Base-by-base conservation (phyloP, 139 green algal species). In the Tetradesmus obliquus region DNA sequence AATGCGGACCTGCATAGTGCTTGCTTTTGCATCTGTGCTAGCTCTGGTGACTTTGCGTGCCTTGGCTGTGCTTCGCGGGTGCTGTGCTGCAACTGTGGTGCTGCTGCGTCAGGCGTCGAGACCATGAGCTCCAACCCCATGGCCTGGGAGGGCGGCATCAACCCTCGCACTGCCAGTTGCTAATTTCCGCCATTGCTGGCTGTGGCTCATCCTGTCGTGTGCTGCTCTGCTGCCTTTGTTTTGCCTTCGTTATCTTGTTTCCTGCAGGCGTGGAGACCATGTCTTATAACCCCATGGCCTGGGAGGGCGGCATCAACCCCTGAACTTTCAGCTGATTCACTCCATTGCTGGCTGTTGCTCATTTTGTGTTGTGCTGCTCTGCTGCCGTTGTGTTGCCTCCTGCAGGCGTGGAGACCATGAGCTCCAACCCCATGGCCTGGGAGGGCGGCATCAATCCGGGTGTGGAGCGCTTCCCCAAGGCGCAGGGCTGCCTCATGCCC, bases 281-380 rank as follows among this genome's bases (percentile, higher is more conserved):
- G 98, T 98, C 95, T n/a, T 87, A 91, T 54, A 99, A 99, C 92
- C 97, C 98, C 62, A 99, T 99, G 98, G 95, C 94, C 2, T 99
- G 98, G 98, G 97, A 99, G 92, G 98, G 98, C 17, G 96, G 95
- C 74, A 94, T 99, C 90, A 99, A 99, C 94, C 7, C 57, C 32
- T 45, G 32, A 45, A 45, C 32, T 45, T 45, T 45, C 32, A 45
- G 32, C 32, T 45, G 32, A 45, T 0, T 45, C 32, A 45, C 32
- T 45, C 32, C 32, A 45, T 45, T 45, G 32, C 32, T 45, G 32
- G 32, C 32, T 45, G 32, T 45, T 45, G 32, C 32, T 45, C 32
- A 45, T 45, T 45, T 45, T 45, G 32, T 45, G 32, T 45, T 45
- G 32, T 45, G 32, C 32, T 45, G 32, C 32, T 45, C 32, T 45